These are phyloP conservation scores for Bisporella sp. DNA, from an alignment of 2,329 filamentous ascomycete genomes.

Conservation along the genomic window DNA sequence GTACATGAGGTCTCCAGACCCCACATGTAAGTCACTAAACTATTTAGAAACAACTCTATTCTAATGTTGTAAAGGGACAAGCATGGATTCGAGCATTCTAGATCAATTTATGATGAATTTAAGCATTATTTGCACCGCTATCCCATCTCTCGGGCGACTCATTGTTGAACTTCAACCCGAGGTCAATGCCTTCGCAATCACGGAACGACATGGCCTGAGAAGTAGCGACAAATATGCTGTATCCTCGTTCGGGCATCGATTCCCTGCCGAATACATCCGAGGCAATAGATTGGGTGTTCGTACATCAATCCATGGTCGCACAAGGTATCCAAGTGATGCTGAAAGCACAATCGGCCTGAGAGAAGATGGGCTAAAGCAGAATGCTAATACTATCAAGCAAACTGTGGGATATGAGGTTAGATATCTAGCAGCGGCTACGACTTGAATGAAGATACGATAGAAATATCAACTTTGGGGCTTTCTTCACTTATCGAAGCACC, in stretches of 20 bases:
- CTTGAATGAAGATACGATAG: too few relatives aligned
- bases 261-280: background rate
- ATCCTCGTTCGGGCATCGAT: background rate
- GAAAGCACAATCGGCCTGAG: background rate
- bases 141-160: conserved; percentile 2
- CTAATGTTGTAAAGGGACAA: background rate
- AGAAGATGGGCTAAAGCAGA: background rate
- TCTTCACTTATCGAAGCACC: too few relatives aligned
- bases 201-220: background rate
- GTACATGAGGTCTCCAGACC: background rate
- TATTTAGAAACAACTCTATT: background rate
- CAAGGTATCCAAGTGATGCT: background rate
- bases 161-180: conserved; percentile 3
- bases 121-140: conserved; percentile 1
- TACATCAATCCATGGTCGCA: background rate
- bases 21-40: background rate
- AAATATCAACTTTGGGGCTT: too few relatives aligned
- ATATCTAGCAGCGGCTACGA: background rate
- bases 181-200: conserved; percentile 3
- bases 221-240: background rate
- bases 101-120: conserved; percentile 3
- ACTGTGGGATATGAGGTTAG: background rate
- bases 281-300: background rate
- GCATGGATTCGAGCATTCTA: background rate
- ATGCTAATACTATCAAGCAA: background rate